Base-by-base conservation (phyloP, 352 stramenopile species). In the Globisporangium irregulare region DNA sequence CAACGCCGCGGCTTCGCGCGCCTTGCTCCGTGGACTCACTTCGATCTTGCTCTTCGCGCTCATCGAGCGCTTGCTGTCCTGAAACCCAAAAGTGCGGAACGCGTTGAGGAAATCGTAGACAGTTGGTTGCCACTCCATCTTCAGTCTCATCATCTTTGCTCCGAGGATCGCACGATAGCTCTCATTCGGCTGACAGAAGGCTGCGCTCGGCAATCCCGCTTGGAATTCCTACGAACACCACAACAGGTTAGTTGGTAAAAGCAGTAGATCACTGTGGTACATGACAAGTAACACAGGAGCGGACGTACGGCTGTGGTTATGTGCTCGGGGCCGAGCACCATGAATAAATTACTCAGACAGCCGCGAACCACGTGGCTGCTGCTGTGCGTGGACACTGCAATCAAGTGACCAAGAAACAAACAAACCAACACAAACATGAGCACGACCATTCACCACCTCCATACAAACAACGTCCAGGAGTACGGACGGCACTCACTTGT, bases 21-120 rank as follows among this genome's bases (percentile, higher is more conserved):
- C 27, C 56, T 76, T 76, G 48, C 56, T 65, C 36, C 73, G 74
- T 2, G 75, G 74, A 25, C 73, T 82, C 48, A 75, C 69, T 15
- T 75, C 61, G 56, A 92, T 90, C 74, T 93, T 92, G 71, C 80
- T 92, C 67, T 90, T 86, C 20, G 85, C 78, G 59, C 80, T 93
- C 84, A 95, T 93, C 20, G 84, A 92, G 8, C 87, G 81, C 65
- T 95, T 95, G 63, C 77, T 91, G 72, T 95, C 85, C 54, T 90
- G 79, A 65, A 95, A 95, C 5, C 87, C 87, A 55, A 90, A 95
- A 18, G 78, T 76, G 12, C 84, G 85, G 59, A 95, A 95, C 3
- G 82, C 80, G 20, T 77, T 84, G 10, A 95, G 73, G 62, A 95
- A 93, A 57, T 95, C 80, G 62, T 91, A 87, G 4, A 93, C 83